These are phyloP conservation scores for Lanmaoa pseudosensibilis DNA, from an alignment of 768 basidiomycete species.

Conservation along the genomic window DNA sequence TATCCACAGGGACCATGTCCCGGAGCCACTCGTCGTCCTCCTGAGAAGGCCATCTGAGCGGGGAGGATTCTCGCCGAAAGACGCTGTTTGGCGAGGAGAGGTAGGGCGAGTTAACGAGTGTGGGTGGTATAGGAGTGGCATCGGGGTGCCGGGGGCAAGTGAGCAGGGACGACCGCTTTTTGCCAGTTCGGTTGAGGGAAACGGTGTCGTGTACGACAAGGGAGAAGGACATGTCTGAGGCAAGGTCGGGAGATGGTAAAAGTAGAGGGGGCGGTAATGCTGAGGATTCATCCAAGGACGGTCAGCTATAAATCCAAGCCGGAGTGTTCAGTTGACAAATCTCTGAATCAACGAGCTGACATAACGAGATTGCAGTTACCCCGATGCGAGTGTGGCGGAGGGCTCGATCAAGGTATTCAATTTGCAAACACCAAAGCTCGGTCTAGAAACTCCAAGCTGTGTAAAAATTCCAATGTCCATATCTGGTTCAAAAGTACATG, in stretches of 20 bases:
- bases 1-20: constrained; percentile 53
- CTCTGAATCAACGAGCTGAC: constrained; percentile 25
- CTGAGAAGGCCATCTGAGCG: constrained; percentile 43
- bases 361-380: constrained; percentile 19
- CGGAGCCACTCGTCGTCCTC: constrained; percentile 62
- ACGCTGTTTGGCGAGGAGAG: constrained; percentile 51
- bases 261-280: constrained; percentile 1
- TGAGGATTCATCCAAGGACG: constrained; percentile 8
- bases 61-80: constrained; percentile 40
- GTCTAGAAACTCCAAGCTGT: constrained; percentile 27
- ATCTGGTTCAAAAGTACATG: constrained; percentile 17
- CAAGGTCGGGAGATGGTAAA: neutral
- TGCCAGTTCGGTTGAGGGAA: neutral
- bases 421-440: constrained; percentile 13
- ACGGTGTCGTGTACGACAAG: constrained; percentile 15
- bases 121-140: constrained; percentile 56
- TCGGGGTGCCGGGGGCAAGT: constrained; percentile 27
- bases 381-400: constrained; percentile 15
- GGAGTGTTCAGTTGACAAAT: constrained; percentile 27
- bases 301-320: constrained; percentile 19
- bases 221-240: constrained; percentile 15
- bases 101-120: constrained; percentile 54
- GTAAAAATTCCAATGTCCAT: constrained; percentile 9
- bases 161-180: constrained; percentile 23
- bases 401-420: constrained; percentile 23